Evolutionary conservation across 495 filamentous ascomycete species (phyloP).

Genomic region (Trichoderma virens): DNA sequence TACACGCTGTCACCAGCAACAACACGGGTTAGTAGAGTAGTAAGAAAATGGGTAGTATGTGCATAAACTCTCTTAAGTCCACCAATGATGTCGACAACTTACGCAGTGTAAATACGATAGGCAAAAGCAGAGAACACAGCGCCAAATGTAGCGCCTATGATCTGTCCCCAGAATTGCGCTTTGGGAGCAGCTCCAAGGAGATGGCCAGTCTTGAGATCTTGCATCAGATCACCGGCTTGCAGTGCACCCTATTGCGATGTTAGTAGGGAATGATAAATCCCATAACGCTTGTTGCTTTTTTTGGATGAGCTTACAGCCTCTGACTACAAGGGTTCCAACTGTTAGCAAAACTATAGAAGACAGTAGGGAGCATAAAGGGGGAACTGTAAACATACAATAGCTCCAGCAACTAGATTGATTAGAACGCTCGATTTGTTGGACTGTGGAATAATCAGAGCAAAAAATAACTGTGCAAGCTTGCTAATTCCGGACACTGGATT

Average conservation of each 20-base stretch:
- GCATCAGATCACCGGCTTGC: constrained; percentile 96
- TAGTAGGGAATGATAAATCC: not conserved
- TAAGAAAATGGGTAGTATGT: not conserved
- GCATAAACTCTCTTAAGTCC: no score
- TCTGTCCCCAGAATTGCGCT: constrained; percentile 93
- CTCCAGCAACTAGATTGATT: constrained; percentile 93
- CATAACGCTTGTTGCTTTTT: not conserved
- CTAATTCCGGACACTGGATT: constrained; percentile 96
- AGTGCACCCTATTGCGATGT: constrained; percentile 69
- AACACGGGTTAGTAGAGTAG: not conserved
- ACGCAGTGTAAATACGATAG: constrained; percentile 80
- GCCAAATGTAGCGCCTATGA: constrained; percentile 83
- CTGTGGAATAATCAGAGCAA: constrained; percentile 72
- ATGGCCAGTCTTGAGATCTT: constrained; percentile 96
- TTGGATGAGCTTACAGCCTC: constrained; percentile 22
- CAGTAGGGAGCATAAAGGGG: no score
- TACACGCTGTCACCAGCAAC: constrained; percentile 50
- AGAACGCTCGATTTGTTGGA: constrained; percentile 70
- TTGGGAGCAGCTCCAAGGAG: constrained; percentile 84
- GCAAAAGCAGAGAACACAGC: constrained; percentile 80
- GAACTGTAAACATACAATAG: constrained; percentile 40
- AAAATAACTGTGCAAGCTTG: constrained; percentile 93
- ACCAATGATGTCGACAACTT: constrained; percentile 4
- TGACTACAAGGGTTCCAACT: constrained; percentile 14
- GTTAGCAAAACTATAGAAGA: not conserved